phyloP scores from a whole-genome alignment of 805 yeast genomes.

The Candida endomychidarum region DNA sequence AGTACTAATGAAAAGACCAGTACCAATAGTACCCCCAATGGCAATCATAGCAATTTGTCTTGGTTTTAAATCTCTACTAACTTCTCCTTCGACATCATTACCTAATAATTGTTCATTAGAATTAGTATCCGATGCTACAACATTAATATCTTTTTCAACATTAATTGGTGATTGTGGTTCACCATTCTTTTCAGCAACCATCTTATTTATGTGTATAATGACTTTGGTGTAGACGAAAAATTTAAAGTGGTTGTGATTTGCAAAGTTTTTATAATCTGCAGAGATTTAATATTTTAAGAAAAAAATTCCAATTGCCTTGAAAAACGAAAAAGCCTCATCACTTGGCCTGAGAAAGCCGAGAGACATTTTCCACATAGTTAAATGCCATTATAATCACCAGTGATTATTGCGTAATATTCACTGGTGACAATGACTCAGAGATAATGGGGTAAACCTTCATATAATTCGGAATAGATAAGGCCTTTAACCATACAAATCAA shows the following conservation, averaged over 20 bases:
- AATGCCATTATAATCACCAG: not conserved
- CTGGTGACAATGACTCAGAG: not conserved
- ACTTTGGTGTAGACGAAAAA: not conserved
- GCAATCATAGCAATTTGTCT: constrained; percentile 77
- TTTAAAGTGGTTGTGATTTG: not conserved
- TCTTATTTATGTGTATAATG: not conserved
- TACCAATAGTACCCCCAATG: constrained; percentile 78
- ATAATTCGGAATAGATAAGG: not conserved
- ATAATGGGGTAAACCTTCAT: not conserved
- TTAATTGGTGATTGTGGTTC: constrained; percentile 4
- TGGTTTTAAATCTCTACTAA: constrained; percentile 59
- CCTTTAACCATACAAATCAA: not conserved
- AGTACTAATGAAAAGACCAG: constrained; percentile 72
- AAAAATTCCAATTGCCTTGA: constrained; percentile 6
- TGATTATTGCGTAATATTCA: not conserved
- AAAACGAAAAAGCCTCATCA: constrained; percentile 2
- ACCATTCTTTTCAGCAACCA: constrained; percentile 4
- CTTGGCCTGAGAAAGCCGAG: not conserved
- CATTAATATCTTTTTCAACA: constrained; percentile 14
- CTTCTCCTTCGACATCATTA: constrained; percentile 27
- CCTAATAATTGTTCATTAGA: constrained; percentile 12
- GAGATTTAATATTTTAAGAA: too few species aligned
- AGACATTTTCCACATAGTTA: not conserved
- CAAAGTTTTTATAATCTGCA: constrained; percentile 4
- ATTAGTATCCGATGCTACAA: constrained; percentile 7